Base-by-base conservation (phyloP, 139 green algal species). In the Chlamydomonas sp. region DNA sequence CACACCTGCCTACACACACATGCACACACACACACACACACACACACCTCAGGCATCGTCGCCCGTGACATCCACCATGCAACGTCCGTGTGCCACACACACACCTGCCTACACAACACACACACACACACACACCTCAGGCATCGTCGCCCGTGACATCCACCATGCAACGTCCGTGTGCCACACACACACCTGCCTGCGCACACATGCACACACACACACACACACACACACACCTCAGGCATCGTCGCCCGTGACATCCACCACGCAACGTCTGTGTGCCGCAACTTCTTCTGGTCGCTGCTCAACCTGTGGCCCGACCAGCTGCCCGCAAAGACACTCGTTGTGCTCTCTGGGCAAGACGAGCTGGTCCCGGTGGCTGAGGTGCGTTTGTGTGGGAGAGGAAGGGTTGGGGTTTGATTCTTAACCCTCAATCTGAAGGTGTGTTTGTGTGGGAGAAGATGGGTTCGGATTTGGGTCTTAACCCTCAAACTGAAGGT, bases 291-390 rank as follows among this genome's bases (percentile, higher is more conserved):
- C 65, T 81, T 72, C 66, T 85, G 79, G 75, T 73, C 67, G 3
- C 62, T 49, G 36, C 72, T 87, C 24, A 83, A 81, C 75, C 60
- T 87, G 67, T 87, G 75, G 75, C 64, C 77, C 37, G 75, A 87
- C 47, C 73, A 84, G 59, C 61, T 87, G 39, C 81, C 81, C 2
- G n/a, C 47, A 2, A 34, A 73, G 33, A 75, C 58, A 1, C 57
- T 87, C 64, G 75, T 87, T 58, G 77, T 83, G 28, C 73, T 87
- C 31, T 72, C 66, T 10, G 76, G 70, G 5, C 38, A 61, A 30
- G 76, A 82, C 39, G 73, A 74, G 60, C 71, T 82, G 64, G 69
- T 83, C 58, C 68, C 73, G 2, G 73, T 75, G 49, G n/a, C n/a
- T n/a, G 58, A 64, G 67, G 73, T 66, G 29, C 39, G 59, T 29